phyloP scores from a whole-genome alignment of 306 rosid genomes.

The Castanea sativa region DNA sequence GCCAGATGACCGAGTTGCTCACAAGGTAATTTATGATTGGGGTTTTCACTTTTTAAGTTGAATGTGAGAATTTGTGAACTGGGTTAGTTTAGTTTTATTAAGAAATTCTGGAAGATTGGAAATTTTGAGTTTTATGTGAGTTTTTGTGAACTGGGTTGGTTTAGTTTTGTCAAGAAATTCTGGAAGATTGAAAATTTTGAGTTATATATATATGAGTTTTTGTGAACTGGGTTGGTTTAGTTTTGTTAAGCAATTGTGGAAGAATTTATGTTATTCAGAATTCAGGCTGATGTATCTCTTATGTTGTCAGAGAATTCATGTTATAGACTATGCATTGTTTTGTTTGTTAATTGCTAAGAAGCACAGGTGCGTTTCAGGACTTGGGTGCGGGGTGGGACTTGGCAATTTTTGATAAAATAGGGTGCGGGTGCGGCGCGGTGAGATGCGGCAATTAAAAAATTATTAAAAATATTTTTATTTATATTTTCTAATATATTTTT shows the following conservation, averaged over 20 bases:
- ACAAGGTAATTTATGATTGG: conserved; percentile 49
- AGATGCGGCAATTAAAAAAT: too few species aligned
- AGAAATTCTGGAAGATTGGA: neutral
- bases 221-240: neutral
- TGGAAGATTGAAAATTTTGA: too few species aligned
- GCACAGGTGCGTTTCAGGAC: too few species aligned
- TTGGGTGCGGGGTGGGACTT: too few species aligned
- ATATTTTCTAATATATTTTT: too few species aligned
- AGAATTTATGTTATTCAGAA: neutral
- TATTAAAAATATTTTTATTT: too few species aligned
- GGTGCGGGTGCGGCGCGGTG: too few species aligned
- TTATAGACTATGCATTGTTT: neutral
- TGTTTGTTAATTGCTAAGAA: neutral
- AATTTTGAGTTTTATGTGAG: neutral
- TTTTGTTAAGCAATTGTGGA: neutral
- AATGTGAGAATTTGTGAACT: neutral
- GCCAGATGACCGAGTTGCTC: conserved; percentile 85
- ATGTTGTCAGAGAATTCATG: neutral
- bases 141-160: neutral
- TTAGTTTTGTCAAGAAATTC: neutral
- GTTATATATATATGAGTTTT: too few species aligned
- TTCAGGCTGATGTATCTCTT: neutral
- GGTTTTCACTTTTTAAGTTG: neutral
- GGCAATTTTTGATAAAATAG: too few species aligned
- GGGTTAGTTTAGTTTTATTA: neutral